These are phyloP conservation scores for Pichia sorboxylosa DNA, from an alignment of 1,139 yeast genomes.

Conservation along the genomic window DNA sequence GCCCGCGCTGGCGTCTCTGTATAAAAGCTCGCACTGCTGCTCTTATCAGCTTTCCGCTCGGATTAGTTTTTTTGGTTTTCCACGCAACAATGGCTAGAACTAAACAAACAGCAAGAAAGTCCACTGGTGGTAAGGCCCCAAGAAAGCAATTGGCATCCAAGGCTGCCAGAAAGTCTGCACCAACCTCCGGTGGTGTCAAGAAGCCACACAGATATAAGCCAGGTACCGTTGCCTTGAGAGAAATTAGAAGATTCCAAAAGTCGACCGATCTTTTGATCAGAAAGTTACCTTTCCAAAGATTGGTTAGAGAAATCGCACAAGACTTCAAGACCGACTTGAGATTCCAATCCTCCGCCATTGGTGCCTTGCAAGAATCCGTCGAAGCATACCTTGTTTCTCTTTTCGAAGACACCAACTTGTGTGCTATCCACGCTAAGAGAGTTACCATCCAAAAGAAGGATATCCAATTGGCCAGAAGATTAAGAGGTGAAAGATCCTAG, in stretches of 20 bases:
- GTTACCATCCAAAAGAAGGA: constrained; percentile 99
- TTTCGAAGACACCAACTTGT: constrained; percentile 84
- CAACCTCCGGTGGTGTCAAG: constrained; percentile 98
- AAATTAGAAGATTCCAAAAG: constrained; percentile 98
- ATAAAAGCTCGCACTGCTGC: no score
- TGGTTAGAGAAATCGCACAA: constrained; percentile 96
- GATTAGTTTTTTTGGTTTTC: no score
- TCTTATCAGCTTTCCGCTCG: no score
- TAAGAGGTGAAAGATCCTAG: constrained; percentile 90
- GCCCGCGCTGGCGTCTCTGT: no score
- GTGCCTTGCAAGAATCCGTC: constrained; percentile 98
- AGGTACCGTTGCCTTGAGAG: constrained; percentile 99
- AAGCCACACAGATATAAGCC: constrained; percentile 99
- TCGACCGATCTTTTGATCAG: constrained; percentile 94
- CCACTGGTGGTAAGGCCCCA: constrained; percentile 99
- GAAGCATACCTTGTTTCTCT: constrained; percentile 77
- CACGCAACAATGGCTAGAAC: constrained; percentile 75
- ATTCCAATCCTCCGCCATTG: constrained; percentile 97
- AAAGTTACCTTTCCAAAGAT: constrained; percentile 98
- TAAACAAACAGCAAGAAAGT: constrained; percentile 96
- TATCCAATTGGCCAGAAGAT: constrained; percentile 97
- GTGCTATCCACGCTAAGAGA: constrained; percentile 99
- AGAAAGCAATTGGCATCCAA: constrained; percentile 98
- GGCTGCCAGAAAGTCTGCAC: constrained; percentile 98
- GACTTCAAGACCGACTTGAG: constrained; percentile 96